Evolutionary conservation across 306 rosid genomes (phyloP).

Genomic region (Cicer arietinum): DNA sequence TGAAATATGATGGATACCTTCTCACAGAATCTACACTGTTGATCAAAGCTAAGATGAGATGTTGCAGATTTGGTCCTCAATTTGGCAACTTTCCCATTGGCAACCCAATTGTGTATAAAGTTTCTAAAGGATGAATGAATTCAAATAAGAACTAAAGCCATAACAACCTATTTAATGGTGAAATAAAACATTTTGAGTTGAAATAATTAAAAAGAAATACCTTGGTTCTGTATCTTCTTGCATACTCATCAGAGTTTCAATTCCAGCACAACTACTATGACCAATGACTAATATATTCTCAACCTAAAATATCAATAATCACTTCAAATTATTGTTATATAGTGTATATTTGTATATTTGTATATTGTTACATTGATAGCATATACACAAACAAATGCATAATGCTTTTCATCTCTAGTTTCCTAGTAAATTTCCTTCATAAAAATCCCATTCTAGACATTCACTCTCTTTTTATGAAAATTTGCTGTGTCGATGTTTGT

Average conservation of each 20-base stretch:
- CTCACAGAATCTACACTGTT: constrained; percentile 86
- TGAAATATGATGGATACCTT: constrained; percentile 58
- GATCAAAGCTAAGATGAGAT: constrained; percentile 68
- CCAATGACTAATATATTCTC: constrained; percentile 83
- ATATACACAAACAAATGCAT: background rate
- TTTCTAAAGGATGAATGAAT: constrained; percentile 49
- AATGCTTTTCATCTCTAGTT: too few species aligned
- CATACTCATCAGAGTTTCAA: constrained; percentile 77
- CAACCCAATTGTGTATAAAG: constrained; percentile 74
- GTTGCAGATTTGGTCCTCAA: constrained; percentile 64
- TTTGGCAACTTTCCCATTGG: constrained; percentile 73
- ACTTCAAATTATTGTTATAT: constrained; percentile 14
- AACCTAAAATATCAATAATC: constrained; percentile 59
- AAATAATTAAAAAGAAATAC: constrained; percentile 44
- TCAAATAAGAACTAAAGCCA: background rate
- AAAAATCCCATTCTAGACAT: constrained; percentile 21
- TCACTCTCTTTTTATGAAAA: constrained; percentile 32
- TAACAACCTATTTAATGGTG: background rate
- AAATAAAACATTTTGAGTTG: constrained; percentile 8
- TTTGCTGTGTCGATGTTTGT: background rate
- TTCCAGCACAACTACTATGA: constrained; percentile 94
- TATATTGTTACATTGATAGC: too few species aligned
- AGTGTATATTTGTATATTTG: background rate
- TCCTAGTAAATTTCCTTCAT: too few species aligned
- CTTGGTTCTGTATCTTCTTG: constrained; percentile 66